Conservation (phyloP, 1,284 basidiomycete genomes). For the Moesziomyces antarcticus region DNA sequence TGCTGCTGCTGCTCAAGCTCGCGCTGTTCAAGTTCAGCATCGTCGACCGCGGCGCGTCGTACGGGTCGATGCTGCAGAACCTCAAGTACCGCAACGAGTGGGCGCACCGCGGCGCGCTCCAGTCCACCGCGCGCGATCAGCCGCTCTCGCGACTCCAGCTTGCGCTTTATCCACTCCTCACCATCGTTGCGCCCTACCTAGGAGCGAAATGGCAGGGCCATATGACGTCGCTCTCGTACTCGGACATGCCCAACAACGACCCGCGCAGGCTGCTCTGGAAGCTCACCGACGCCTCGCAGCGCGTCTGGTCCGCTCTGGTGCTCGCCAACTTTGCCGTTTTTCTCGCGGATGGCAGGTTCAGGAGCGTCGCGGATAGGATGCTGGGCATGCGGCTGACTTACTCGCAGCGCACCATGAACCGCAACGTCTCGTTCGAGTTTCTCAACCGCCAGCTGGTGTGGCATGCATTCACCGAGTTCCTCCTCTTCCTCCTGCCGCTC, state of each 20-base stretch:
- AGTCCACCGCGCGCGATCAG: slow-evolving; percentile 53
- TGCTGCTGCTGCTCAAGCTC: slow-evolving; percentile 80
- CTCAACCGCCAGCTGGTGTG: slow-evolving; percentile 99
- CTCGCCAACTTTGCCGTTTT: slow-evolving; percentile 85
- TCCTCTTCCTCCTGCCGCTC: slow-evolving; percentile 89
- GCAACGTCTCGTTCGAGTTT: slow-evolving; percentile 96
- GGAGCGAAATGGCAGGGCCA: slow-evolving; percentile 78
- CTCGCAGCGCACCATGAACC: slow-evolving; percentile 76
- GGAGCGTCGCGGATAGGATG: slow-evolving; percentile 83
- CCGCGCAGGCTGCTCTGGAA: slow-evolving; percentile 78
- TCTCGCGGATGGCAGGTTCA: slow-evolving; percentile 88
- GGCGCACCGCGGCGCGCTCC: slow-evolving; percentile 52
- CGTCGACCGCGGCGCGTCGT: slow-evolving; percentile 83
- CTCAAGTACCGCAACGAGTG: slow-evolving; percentile 71
- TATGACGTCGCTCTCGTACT: slow-evolving; percentile 86
- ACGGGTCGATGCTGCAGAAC: slow-evolving; percentile 91
- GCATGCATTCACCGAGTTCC: slow-evolving; percentile 98
- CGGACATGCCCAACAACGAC: slow-evolving; percentile 72
- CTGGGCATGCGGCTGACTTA: slow-evolving; percentile 83
- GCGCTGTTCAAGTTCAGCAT: slow-evolving; percentile 85
- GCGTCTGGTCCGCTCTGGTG: slow-evolving; percentile 73
- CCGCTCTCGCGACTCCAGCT: slow-evolving; percentile 56
- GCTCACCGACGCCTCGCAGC: slow-evolving; percentile 77
- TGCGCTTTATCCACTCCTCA: slow-evolving; percentile 77
- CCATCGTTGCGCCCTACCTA: slow-evolving; percentile 82